Conservation (phyloP, 495 filamentous ascomycete species). For the Penicillium longicatenatum region DNA sequence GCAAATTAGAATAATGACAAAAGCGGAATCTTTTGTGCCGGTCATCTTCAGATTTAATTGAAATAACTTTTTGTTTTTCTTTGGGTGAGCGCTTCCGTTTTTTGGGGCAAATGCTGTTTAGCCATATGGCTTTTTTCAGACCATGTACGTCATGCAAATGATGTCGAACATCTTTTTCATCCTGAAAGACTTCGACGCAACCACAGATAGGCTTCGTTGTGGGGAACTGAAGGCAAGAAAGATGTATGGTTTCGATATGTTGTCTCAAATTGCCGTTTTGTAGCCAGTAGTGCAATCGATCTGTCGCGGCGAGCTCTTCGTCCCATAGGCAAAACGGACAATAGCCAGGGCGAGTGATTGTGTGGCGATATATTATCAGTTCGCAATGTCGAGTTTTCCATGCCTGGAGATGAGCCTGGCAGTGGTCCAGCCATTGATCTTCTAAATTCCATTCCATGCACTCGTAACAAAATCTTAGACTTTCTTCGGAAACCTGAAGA, state of each 20-base stretch:
- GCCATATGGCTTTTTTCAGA: slow-evolving; percentile 24
- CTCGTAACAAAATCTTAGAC: slow-evolving; percentile 24
- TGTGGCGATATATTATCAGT: slow-evolving; percentile 23
- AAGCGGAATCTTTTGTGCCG: too few relatives aligned
- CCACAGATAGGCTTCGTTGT: slow-evolving; percentile 12
- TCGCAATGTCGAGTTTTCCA: slow-evolving; percentile 22
- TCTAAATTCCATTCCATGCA: slow-evolving; percentile 18
- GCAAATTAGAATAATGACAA: too few relatives aligned
- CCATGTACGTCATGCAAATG: slow-evolving; percentile 17
- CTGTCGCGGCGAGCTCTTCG: slow-evolving; percentile 8
- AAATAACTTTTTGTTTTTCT: too few relatives aligned
- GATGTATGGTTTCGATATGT: slow-evolving; percentile 24
- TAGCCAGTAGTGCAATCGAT: slow-evolving; percentile 19
- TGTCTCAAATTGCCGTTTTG: slow-evolving; percentile 20
- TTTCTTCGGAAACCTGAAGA: slow-evolving; percentile 13
- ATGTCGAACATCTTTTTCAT: slow-evolving; percentile 20
- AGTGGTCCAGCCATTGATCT: slow-evolving; percentile 19
- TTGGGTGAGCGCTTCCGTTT: slow-evolving; percentile 15
- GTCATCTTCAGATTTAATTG: too few relatives aligned
- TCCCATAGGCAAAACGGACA: slow-evolving; percentile 21
- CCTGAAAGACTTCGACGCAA: slow-evolving; percentile 15
- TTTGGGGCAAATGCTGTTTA: slow-evolving; percentile 13
- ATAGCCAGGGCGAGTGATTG: slow-evolving; percentile 20
- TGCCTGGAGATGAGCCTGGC: slow-evolving; percentile 14
- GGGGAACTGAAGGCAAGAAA: neutral